Conservation (phyloP, 108 stramenopile genomes). For the Aurantiochytrium sp. region DNA sequence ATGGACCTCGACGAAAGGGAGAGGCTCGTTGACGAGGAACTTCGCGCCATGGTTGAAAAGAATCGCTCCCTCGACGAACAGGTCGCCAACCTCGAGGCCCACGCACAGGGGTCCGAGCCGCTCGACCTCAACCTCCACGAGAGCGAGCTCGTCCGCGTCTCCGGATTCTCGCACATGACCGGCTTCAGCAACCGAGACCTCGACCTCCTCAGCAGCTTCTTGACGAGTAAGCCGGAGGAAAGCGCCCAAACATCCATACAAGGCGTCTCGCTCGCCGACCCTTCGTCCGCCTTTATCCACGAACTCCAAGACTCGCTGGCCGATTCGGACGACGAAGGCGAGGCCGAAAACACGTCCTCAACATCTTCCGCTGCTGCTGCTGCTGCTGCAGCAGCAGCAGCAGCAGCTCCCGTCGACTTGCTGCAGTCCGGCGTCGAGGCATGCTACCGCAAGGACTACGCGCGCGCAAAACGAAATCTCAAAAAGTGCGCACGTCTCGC, state of each 20-base stretch:
- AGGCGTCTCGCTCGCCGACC: not conserved
- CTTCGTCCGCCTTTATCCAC: not conserved
- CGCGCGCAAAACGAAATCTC: not conserved
- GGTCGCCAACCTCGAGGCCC: not conserved
- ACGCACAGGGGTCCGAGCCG: not conserved
- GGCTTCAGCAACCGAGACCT: not conserved
- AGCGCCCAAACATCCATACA: not conserved
- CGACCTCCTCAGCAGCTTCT: not conserved
- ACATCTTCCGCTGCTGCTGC: no score
- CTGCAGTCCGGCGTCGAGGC: not conserved
- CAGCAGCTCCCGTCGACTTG: not conserved
- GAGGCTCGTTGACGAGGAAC: not conserved
- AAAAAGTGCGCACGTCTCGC: not conserved
- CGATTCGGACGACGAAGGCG: not conserved
- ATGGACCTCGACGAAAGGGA: not conserved
- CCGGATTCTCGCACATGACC: not conserved
- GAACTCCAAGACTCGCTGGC: not conserved
- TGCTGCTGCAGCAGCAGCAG: no score
- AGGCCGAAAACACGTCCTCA: not conserved
- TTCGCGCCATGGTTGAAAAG: not conserved
- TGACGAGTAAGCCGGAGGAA: no score
- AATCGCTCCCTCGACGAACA: not conserved
- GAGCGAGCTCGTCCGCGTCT: not conserved
- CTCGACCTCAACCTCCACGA: not conserved
- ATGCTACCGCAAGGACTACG: not conserved